Evolutionary conservation across 192 early-diverging fungal genomes (phyloP).

Genomic region (Bifiguratus adelaidae): DNA sequence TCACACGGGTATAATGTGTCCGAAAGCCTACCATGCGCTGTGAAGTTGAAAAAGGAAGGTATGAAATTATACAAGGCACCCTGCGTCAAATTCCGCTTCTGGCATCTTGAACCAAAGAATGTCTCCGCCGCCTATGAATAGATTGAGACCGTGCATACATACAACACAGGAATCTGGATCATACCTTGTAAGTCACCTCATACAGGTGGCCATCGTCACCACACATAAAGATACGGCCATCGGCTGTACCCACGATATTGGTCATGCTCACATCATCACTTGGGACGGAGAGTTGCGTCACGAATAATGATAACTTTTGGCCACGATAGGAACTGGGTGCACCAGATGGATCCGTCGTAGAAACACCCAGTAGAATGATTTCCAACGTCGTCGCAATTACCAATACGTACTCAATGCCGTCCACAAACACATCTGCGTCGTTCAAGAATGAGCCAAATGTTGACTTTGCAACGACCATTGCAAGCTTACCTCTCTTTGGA

Average conservation of each 20-base stretch:
- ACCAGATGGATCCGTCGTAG: conserved; percentile 23
- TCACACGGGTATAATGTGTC: too few relatives aligned
- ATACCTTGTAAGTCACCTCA: conserved; percentile 76
- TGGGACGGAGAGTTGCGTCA: conserved; percentile 68
- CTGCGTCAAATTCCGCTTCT: conserved; percentile 63
- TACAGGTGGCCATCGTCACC: conserved; percentile 81
- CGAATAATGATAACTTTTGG: conserved; percentile 56
- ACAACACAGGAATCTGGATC: conserved; percentile 2
- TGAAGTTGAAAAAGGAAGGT: conserved; percentile 47
- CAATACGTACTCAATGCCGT: conserved; percentile 72
- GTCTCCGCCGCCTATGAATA: conserved; percentile 55
- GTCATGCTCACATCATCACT: conserved; percentile 76
- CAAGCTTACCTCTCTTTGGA: conserved; percentile 45
- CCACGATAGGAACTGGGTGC: conserved; percentile 2
- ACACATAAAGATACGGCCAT: conserved; percentile 85
- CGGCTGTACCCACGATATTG: conserved; percentile 61
- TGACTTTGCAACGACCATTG: background rate
- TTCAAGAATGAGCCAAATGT: background rate
- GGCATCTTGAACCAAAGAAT: conserved; percentile 73
- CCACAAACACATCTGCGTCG: conserved; percentile 64
- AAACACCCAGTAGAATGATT: conserved; percentile 70
- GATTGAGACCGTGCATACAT: conserved; percentile 1
- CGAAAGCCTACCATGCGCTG: conserved; percentile 4
- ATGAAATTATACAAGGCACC: conserved; percentile 55
- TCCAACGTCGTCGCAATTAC: conserved; percentile 82